Conservation (phyloP, 257 asterid species). For the Ilex aquifolium region DNA sequence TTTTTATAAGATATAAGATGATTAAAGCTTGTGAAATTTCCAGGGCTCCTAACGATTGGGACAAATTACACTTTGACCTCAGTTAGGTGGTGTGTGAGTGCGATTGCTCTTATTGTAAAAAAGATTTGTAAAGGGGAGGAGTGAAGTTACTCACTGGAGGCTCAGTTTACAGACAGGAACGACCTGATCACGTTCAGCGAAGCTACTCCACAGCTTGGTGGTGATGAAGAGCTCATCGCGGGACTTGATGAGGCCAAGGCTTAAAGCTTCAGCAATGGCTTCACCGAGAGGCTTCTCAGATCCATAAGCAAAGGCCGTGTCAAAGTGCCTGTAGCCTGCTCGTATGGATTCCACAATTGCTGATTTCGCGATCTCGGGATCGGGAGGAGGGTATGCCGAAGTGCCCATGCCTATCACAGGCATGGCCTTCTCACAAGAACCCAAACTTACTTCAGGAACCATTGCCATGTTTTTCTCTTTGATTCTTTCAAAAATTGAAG, state of each 20-base stretch:
- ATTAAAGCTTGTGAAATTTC: too few relatives aligned
- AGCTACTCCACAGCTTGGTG: slow-evolving; percentile 53
- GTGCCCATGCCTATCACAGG: slow-evolving; percentile 56
- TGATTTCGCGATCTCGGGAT: slow-evolving; percentile 21
- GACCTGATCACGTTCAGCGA: slow-evolving; percentile 36
- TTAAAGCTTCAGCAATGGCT: slow-evolving; percentile 42
- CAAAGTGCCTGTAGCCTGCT: slow-evolving; percentile 64
- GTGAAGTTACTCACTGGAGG: slow-evolving; percentile 34
- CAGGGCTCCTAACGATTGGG: too few relatives aligned
- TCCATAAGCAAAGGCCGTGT: slow-evolving; percentile 50
- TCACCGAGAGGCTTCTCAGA: slow-evolving; percentile 51
- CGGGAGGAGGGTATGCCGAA: slow-evolving; percentile 24
- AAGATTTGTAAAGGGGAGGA: too few relatives aligned
- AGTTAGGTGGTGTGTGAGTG: too few relatives aligned
- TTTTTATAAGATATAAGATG: too few relatives aligned
- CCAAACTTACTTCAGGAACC: slow-evolving; percentile 31
- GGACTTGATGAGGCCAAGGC: slow-evolving; percentile 39
- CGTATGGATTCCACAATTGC: slow-evolving; percentile 51
- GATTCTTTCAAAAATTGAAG: too few relatives aligned
- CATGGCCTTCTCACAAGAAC: slow-evolving; percentile 31
- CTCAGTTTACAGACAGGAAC: slow-evolving; percentile 53
- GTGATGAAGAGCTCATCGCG: slow-evolving; percentile 58
- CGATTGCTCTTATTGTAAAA: too few relatives aligned
- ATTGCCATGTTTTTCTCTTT: neutral
- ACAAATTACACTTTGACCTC: too few relatives aligned